These are phyloP conservation scores for Aspergillus neotritici DNA, from an alignment of 2,329 filamentous ascomycete species.

Conservation along the genomic window DNA sequence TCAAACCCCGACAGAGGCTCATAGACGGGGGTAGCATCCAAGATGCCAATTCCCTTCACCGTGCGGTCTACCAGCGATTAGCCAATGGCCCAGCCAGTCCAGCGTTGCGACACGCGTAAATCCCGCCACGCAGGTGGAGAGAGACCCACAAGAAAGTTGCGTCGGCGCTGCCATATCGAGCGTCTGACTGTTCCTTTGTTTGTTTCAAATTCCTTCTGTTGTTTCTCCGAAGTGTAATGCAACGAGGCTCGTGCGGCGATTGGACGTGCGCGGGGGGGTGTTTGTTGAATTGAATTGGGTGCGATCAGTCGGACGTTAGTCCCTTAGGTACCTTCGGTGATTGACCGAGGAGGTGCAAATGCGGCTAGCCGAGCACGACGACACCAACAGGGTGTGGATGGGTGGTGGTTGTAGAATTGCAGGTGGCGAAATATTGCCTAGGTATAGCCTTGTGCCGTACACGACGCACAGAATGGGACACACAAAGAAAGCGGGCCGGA, in stretches of 20 bases:
- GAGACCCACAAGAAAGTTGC: constrained; percentile 75
- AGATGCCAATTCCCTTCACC: constrained; percentile 89
- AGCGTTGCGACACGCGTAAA: neutral
- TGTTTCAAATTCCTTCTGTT: constrained; percentile 4
- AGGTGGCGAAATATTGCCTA: constrained; percentile 16
- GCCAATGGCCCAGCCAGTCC: constrained; percentile 8
- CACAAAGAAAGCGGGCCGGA: constrained; percentile 18
- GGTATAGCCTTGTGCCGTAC: constrained; percentile 13
- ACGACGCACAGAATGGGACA: constrained; percentile 11
- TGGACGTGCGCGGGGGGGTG: no score
- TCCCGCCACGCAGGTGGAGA: neutral
- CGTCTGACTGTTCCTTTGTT: constrained; percentile 7
- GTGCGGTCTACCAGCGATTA: constrained; percentile 63
- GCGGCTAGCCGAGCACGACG: no score
- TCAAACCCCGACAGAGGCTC: constrained; percentile 73
- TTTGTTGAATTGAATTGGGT: no score
- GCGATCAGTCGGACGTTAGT: no score
- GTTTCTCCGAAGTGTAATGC: no score
- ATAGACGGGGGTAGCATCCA: constrained; percentile 88
- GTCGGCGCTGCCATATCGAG: constrained; percentile 72
- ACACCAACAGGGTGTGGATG: neutral
- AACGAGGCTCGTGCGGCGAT: no score
- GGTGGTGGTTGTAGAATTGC: constrained; percentile 4
- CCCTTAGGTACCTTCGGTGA: no score
- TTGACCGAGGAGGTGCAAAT: no score